Conservation (phyloP, 331 rosid species). For the Malus hybrid region DNA sequence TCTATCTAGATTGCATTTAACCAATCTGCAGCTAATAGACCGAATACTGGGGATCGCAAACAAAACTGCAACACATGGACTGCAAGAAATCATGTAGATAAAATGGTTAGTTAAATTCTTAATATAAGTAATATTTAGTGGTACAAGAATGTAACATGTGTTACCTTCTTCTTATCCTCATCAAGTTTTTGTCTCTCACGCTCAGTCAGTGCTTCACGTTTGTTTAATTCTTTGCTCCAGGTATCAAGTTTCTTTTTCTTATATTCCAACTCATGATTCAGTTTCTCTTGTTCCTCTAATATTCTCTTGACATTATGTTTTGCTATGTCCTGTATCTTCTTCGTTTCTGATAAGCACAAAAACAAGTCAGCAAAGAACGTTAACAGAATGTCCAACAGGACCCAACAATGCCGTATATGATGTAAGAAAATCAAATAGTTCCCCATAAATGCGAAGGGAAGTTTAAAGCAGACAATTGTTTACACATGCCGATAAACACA, state of each 20-base stretch:
- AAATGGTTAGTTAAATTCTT: background rate
- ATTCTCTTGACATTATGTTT: constrained; percentile 51
- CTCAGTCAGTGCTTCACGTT: constrained; percentile 77
- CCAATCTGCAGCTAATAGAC: background rate
- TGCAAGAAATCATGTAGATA: background rate
- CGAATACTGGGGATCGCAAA: background rate
- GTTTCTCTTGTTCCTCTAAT: constrained; percentile 76
- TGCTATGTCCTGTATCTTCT: constrained; percentile 61
- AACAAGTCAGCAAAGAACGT: background rate
- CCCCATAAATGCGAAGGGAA: background rate
- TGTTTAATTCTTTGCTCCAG: constrained; percentile 76
- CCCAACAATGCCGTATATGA: background rate
- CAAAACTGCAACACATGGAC: background rate
- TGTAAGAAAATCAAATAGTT: background rate
- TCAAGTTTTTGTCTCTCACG: constrained; percentile 79
- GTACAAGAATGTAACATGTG: background rate
- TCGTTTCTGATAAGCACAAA: constrained; percentile 45
- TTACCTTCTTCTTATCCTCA: constrained; percentile 80
- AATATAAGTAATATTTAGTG: background rate
- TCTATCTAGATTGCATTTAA: background rate
- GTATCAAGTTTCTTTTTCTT: constrained; percentile 70
- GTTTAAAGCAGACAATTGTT: background rate
- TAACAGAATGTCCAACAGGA: background rate
- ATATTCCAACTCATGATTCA: constrained; percentile 60
- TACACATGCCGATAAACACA: background rate